Evolutionary conservation across 805 yeast genomes (phyloP).

Genomic region (Saccharomycopsis oosterbeekiorum): DNA sequence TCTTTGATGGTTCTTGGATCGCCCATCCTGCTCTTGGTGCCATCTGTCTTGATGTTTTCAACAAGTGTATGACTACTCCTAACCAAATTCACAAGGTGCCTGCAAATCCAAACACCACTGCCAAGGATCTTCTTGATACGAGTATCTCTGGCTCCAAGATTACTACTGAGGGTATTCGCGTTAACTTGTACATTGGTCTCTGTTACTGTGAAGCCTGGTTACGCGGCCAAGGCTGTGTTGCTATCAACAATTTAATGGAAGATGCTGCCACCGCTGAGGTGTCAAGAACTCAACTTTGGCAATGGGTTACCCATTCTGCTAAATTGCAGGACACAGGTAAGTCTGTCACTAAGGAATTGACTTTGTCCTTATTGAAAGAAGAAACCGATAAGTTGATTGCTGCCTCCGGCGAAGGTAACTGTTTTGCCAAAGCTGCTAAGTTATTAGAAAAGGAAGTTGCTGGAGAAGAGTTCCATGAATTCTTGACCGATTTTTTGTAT

Average conservation of each 20-base stretch:
- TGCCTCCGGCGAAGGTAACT: constrained; percentile 49
- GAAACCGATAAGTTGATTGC: constrained; percentile 45
- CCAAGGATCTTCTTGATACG: constrained; percentile 54
- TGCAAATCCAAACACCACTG: constrained; percentile 34
- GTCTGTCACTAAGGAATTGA: constrained; percentile 49
- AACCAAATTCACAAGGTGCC: constrained; percentile 48
- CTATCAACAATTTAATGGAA: constrained; percentile 78
- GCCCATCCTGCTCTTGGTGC: constrained; percentile 79
- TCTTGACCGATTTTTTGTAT: constrained; percentile 66
- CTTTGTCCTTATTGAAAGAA: constrained; percentile 45
- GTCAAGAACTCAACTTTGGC: constrained; percentile 70
- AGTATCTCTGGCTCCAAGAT: constrained; percentile 51
- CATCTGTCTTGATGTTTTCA: constrained; percentile 62
- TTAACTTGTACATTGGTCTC: constrained; percentile 66
- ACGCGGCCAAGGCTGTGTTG: constrained; percentile 76
- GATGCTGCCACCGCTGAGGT: constrained; percentile 90
- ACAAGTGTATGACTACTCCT: constrained; percentile 72
- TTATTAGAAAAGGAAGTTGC: constrained; percentile 65
- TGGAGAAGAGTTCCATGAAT: constrained; percentile 65
- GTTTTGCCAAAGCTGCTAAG: constrained; percentile 57
- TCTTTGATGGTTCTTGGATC: constrained; percentile 87
- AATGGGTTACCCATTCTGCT: constrained; percentile 72
- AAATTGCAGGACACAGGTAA: constrained; percentile 43
- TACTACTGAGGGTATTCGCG: constrained; percentile 60
- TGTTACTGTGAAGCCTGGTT: constrained; percentile 83